A percentile compares a stretch with the other conserved stretches of the same genome.
Conservation (phyloP, 306 rosid genomes). For the Luffa acutangula region DNA sequence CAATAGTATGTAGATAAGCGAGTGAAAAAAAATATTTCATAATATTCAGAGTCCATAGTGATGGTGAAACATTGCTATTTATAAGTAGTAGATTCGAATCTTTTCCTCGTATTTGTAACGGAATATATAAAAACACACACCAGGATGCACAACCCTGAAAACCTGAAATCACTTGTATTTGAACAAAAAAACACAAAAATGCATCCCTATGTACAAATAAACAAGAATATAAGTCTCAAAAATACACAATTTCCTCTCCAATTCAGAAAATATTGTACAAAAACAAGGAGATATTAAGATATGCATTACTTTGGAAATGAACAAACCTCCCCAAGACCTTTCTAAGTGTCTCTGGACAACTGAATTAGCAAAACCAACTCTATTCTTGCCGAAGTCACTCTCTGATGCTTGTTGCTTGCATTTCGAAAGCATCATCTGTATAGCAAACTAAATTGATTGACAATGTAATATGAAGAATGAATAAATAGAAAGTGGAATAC, state of each 20-base stretch:
- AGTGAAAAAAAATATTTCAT: neutral
- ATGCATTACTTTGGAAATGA: neutral
- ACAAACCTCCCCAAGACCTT: neutral
- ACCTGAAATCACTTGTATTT: neutral
- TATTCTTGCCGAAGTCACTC: neutral
- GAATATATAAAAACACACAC: neutral
- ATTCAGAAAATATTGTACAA: neutral
- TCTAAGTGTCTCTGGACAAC: neutral
- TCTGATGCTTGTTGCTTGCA: neutral
- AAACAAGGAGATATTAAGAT: neutral
- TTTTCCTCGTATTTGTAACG: neutral
- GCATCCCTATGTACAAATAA: neutral
- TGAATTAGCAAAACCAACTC: neutral
- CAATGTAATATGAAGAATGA: constrained; percentile 4
- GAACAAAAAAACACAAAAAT: neutral
- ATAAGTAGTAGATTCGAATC: neutral
- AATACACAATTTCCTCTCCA: neutral
- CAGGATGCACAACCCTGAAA: too few species aligned
- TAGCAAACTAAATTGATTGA: neutral
- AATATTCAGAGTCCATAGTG: neutral
- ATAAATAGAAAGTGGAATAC: neutral
- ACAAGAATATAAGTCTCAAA: neutral
- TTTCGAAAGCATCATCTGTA: neutral
- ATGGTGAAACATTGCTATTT: neutral
- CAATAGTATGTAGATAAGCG: neutral